phyloP scores from a whole-genome alignment of 768 basidiomycete species.

The Pleurotus tuoliensis region DNA sequence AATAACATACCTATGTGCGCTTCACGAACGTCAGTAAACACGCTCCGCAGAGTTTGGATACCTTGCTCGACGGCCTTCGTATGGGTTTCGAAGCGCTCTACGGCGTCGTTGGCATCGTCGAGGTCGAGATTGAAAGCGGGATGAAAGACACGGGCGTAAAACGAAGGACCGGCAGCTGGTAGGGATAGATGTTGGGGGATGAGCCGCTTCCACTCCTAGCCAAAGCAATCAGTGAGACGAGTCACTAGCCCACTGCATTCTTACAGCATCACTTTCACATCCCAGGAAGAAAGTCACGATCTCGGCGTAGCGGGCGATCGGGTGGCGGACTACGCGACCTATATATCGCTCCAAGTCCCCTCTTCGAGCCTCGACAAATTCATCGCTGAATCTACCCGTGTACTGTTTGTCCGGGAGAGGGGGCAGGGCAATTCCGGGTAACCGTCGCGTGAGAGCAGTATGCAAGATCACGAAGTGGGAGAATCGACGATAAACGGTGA shows the following conservation, averaged over 20 bases:
- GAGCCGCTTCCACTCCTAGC: slow-evolving; percentile 68
- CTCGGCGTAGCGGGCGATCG: slow-evolving; percentile 74
- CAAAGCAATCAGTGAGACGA: slow-evolving; percentile 6
- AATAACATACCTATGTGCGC: slow-evolving; percentile 56
- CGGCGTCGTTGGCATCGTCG: slow-evolving; percentile 59
- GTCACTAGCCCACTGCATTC: slow-evolving; percentile 19
- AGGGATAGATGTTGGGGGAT: slow-evolving; percentile 57
- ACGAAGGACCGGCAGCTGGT: slow-evolving; percentile 67
- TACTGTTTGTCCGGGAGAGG: slow-evolving; percentile 87
- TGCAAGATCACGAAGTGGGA: slow-evolving; percentile 82
- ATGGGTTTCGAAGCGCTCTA: slow-evolving; percentile 63
- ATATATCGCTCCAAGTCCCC: slow-evolving; percentile 82
- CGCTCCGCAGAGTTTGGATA: slow-evolving; percentile 60
- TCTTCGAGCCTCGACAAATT: slow-evolving; percentile 79
- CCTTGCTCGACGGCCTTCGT: slow-evolving; percentile 63
- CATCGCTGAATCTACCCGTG: slow-evolving; percentile 71
- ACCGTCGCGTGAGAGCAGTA: slow-evolving; percentile 59
- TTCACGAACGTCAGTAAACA: slow-evolving; percentile 61
- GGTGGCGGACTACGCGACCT: slow-evolving; percentile 64
- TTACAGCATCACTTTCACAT: slow-evolving; percentile 70
- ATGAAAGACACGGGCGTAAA: slow-evolving; percentile 78
- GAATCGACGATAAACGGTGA: slow-evolving; percentile 80
- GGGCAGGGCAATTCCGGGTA: slow-evolving; percentile 76
- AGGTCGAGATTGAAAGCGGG: slow-evolving; percentile 81
- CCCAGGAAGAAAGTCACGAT: slow-evolving; percentile 76